phyloP scores from a whole-genome alignment of 495 filamentous ascomycete species.

The Talaromyces proteolyticus region DNA sequence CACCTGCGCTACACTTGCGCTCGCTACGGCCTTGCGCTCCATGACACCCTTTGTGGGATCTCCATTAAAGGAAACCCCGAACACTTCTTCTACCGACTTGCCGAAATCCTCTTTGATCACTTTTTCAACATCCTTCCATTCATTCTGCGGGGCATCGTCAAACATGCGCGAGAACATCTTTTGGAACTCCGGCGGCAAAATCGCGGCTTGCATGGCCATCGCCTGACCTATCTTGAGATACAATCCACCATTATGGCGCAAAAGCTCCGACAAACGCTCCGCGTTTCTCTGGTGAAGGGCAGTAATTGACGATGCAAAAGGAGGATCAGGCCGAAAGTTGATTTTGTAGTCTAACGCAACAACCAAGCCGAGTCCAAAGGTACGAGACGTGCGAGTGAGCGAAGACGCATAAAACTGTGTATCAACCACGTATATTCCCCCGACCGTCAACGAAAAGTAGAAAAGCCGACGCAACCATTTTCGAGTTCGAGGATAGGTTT shows the following conservation, averaged over 20 bases:
- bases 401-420: constrained; percentile 68
- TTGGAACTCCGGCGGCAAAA: constrained; percentile 90
- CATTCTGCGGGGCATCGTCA: constrained; percentile 93
- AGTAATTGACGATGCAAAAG: constrained; percentile 57
- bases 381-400: constrained; percentile 72
- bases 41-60: constrained; percentile 68
- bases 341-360: constrained; percentile 93
- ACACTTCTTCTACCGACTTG: constrained; percentile 75
- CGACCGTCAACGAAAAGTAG: constrained; percentile 53
- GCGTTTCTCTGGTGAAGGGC: constrained; percentile 78
- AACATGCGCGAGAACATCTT: constrained; percentile 95
- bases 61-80: constrained; percentile 74
- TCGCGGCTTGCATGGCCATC: constrained; percentile 94
- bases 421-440: constrained; percentile 61
- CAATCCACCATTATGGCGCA: constrained; percentile 81
- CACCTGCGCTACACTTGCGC: constrained; percentile 91
- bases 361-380: constrained; percentile 71
- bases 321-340: constrained; percentile 81
- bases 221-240: constrained; percentile 99
- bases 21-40: constrained; percentile 81
- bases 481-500: constrained; percentile 55
- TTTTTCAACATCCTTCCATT: constrained; percentile 80
- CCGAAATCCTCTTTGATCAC: constrained; percentile 88
- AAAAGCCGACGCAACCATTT: constrained; percentile 73
- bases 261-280: constrained; percentile 69